Conservation (phyloP, 305 asterid species). For the Fraxinus sp. region DNA sequence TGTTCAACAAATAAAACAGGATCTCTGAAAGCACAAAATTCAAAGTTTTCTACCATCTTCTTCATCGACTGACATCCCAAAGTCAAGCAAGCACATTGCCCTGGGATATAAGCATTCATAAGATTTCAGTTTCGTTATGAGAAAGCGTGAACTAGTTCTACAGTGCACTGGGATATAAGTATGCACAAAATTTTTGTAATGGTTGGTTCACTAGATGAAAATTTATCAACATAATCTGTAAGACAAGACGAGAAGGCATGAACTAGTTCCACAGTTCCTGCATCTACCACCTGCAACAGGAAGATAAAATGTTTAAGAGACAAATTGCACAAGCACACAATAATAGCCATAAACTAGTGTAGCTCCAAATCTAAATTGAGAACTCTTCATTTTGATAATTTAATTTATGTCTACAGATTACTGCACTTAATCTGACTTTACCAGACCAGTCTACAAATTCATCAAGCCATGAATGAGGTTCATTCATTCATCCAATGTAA, state of each 20-base stretch:
- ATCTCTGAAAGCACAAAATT: constrained; percentile 54
- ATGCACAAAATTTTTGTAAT: constrained; percentile 22
- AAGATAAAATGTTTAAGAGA: background rate
- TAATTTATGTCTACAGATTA: background rate
- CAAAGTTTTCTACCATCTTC: constrained; percentile 60
- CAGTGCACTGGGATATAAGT: too few relatives aligned
- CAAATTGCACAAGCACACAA: background rate
- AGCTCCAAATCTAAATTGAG: background rate
- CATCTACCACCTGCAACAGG: constrained; percentile 59
- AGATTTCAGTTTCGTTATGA: background rate
- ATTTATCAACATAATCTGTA: constrained; percentile 33
- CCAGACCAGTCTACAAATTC: background rate
- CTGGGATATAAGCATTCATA: background rate
- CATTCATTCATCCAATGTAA: background rate
- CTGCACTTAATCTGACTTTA: background rate
- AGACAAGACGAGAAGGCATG: too few relatives aligned
- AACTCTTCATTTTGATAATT: background rate
- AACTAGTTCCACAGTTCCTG: background rate
- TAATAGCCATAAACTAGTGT: background rate
- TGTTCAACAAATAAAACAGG: constrained; percentile 85
- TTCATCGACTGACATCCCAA: constrained; percentile 18
- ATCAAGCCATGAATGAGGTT: background rate
- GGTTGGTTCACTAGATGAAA: constrained; percentile 81
- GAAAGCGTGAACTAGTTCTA: too few relatives aligned
- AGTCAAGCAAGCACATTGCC: background rate